Percentiles rank a stretch among this genome's conserved stretches.
phyloP scores from a whole-genome alignment of 116 monocot genomes.

The Papilionanthe hybrid region DNA sequence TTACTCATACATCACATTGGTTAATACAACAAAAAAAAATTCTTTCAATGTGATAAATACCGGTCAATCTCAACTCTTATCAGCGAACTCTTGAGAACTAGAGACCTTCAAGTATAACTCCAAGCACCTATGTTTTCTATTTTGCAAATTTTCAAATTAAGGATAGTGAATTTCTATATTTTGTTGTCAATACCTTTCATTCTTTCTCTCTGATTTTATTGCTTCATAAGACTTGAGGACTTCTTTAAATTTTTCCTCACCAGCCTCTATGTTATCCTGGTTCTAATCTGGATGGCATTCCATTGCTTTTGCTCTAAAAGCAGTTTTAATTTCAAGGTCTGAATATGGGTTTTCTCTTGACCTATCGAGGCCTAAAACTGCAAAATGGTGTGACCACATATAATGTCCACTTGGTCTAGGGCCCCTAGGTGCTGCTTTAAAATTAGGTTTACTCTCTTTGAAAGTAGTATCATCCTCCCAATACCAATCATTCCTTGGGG shows the following conservation, averaged over 20 bases:
- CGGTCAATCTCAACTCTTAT: background rate
- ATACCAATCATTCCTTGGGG: slow-evolving; percentile 91
- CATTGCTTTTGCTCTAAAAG: slow-evolving; percentile 94
- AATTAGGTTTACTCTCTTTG: slow-evolving; percentile 48
- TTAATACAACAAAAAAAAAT: background rate
- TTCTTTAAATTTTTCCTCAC: slow-evolving; percentile 93
- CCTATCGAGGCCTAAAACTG: slow-evolving; percentile 93
- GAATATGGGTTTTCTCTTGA: no score
- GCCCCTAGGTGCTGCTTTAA: slow-evolving; percentile 26
- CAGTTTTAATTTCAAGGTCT: no score
- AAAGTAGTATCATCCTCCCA: slow-evolving; percentile 75
- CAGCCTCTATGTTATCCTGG: slow-evolving; percentile 77
- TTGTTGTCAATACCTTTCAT: slow-evolving; percentile 9
- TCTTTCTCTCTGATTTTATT: slow-evolving; percentile 75
- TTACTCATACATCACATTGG: background rate
- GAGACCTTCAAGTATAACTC: background rate
- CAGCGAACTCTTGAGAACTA: background rate
- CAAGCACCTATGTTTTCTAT: background rate
- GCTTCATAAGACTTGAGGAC: slow-evolving; percentile 92
- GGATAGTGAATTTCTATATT: background rate
- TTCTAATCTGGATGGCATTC: slow-evolving; percentile 94
- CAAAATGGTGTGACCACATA: slow-evolving; percentile 83
- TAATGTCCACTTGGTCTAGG: slow-evolving; percentile 29
- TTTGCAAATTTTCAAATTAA: background rate
- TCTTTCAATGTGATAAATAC: background rate